Evolutionary conservation across 2,329 filamentous ascomycete species (phyloP).

Genomic region (Ophiostoma australiae): DNA sequence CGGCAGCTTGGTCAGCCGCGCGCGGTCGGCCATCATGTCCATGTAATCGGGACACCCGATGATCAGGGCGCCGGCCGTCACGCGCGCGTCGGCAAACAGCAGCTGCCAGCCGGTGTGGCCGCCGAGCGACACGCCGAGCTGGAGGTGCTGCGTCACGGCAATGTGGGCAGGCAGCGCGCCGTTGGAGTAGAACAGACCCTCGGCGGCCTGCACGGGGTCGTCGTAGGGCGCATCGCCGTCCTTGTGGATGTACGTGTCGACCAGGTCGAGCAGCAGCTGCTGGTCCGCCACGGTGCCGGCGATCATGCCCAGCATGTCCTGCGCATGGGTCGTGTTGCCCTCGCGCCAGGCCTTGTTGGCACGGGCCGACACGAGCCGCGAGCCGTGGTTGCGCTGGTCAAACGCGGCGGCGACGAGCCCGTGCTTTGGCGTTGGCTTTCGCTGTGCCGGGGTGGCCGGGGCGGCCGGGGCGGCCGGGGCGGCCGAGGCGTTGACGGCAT

Average conservation of each 20-base stretch:
- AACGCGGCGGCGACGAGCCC: constrained; percentile 73
- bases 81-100: constrained; percentile 69
- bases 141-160: constrained; percentile 50
- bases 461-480: constrained; percentile 39
- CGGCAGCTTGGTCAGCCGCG: constrained; percentile 60
- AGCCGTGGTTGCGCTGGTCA: constrained; percentile 91
- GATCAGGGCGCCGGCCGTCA: constrained; percentile 72
- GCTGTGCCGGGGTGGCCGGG: no score
- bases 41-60: constrained; percentile 87
- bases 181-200: not conserved
- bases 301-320: constrained; percentile 84
- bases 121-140: constrained; percentile 78
- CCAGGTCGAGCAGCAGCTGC: constrained; percentile 67
- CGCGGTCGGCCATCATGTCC: constrained; percentile 71
- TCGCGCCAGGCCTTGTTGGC: constrained; percentile 75
- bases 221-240: constrained; percentile 10
- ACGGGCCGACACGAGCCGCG: constrained; percentile 58
- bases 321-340: constrained; percentile 75
- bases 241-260: constrained; percentile 47
- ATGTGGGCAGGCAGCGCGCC: constrained; percentile 19
- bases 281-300: constrained; percentile 71
- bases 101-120: constrained; percentile 85
- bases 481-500: constrained; percentile 45
- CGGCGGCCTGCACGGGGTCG: constrained; percentile 7
- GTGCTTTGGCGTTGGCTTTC: constrained; percentile 28